These are phyloP conservation scores for Beta macrorhiza DNA, from an alignment of 179 eudicot species.

Conservation along the genomic window DNA sequence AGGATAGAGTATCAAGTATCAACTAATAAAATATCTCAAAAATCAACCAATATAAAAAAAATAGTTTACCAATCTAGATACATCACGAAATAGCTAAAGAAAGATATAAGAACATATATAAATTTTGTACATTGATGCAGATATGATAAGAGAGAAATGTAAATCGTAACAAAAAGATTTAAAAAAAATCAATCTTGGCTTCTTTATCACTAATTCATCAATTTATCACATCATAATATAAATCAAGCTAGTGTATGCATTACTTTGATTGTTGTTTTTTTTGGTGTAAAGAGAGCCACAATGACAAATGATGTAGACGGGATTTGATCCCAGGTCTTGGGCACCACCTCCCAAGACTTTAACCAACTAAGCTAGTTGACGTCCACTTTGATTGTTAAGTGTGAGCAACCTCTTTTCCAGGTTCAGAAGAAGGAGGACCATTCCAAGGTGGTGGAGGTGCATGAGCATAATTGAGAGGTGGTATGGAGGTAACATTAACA, in stretches of 20 bases:
- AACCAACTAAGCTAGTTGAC: too few species aligned
- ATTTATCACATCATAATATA: neutral
- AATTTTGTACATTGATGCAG: neutral
- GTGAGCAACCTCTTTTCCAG: slow-evolving; percentile 6
- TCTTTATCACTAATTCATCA: neutral
- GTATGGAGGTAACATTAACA: slow-evolving; percentile 52
- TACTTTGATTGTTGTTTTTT: too few species aligned
- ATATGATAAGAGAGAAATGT: neutral
- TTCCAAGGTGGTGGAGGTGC: slow-evolving; percentile 32
- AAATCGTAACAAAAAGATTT: neutral
- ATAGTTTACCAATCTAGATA: neutral
- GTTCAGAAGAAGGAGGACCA: neutral
- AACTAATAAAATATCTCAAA: too few species aligned
- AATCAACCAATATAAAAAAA: too few species aligned
- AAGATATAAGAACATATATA: too few species aligned
- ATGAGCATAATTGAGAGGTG: slow-evolving; percentile 29
- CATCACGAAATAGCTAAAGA: neutral
- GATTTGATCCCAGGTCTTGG: too few species aligned
- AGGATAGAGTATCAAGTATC: too few species aligned
- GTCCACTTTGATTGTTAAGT: neutral
- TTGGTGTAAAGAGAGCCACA: too few species aligned
- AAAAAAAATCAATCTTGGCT: neutral
- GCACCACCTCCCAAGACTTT: too few species aligned
- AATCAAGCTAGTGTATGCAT: too few species aligned
- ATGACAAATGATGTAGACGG: too few species aligned